Conservation (phyloP, 2,329 filamentous ascomycete genomes). For the Rhytidhysteron rufulum region DNA sequence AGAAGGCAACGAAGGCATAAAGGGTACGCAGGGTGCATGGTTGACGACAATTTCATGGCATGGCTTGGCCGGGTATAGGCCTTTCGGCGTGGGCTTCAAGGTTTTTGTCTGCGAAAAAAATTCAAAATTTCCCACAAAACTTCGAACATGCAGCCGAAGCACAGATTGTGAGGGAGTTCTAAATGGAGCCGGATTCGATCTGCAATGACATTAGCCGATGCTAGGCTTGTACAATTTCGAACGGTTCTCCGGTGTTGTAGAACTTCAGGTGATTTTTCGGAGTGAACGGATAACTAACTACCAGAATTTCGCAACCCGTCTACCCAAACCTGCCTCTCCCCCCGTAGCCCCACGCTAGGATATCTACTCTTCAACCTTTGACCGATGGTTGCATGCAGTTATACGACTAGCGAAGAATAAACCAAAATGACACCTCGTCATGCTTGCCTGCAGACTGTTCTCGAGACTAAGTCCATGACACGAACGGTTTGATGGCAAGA, state of each 20-base stretch:
- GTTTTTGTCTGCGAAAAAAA: conserved; percentile 33
- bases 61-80: conserved; percentile 23
- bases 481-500: conserved; percentile 83
- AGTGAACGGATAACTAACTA: no score
- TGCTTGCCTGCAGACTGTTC: conserved; percentile 80
- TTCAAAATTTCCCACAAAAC: conserved; percentile 35
- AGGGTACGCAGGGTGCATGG: conserved; percentile 33
- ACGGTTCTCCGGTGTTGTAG: neutral
- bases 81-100: conserved; percentile 28
- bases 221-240: conserved; percentile 16
- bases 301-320: no score
- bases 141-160: conserved; percentile 29
- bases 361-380: conserved; percentile 83
- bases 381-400: conserved; percentile 74
- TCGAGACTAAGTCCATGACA: conserved; percentile 59
- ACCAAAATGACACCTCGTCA: conserved; percentile 48
- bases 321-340: no score
- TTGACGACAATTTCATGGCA: conserved; percentile 39
- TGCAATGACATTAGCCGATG: conserved; percentile 33
- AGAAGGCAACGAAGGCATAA: conserved; percentile 52
- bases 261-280: no score
- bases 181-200: conserved; percentile 32
- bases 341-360: conserved; percentile 57
- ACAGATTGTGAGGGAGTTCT: no score
- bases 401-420: conserved; percentile 90